phyloP scores from a whole-genome alignment of 805 yeast genomes.

The Groenewaldozyma salmanticensis region DNA sequence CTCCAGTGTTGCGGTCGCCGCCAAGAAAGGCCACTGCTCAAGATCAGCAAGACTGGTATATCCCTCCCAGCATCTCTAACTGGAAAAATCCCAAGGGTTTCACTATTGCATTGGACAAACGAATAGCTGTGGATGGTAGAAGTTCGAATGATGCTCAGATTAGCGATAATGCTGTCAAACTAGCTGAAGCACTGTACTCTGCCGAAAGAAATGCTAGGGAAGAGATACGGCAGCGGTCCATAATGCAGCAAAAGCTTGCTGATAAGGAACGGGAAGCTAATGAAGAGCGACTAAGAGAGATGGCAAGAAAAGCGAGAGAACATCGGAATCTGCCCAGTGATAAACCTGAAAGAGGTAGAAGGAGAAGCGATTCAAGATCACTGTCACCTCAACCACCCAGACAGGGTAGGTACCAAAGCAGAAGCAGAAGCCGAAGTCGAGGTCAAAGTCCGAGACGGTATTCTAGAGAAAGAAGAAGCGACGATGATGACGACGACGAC shows the following conservation, averaged over 20 bases:
- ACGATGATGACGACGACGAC: not conserved
- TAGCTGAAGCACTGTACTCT: conserved; percentile 61
- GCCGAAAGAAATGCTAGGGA: conserved; percentile 58
- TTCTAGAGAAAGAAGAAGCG: not conserved
- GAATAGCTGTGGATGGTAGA: conserved; percentile 48
- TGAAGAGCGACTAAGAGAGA: conserved; percentile 40
- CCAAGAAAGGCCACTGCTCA: conserved; percentile 49
- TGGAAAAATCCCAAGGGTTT: conserved; percentile 95
- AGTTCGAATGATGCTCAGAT: conserved; percentile 31
- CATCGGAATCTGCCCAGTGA: conserved; percentile 21
- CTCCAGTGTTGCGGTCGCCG: conserved; percentile 47
- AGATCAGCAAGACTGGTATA: conserved; percentile 72
- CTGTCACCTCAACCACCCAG: too few species aligned
- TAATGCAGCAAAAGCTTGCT: conserved; percentile 38
- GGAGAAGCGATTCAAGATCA: not conserved
- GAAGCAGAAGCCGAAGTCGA: not conserved
- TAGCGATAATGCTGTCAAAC: conserved; percentile 47
- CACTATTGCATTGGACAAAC: conserved; percentile 68
- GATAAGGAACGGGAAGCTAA: conserved; percentile 40
- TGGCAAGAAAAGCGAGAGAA: conserved; percentile 42
- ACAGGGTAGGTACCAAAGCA: too few species aligned
- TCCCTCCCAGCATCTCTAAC: conserved; percentile 85
- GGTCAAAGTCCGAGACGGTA: not conserved
- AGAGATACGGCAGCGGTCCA: conserved; percentile 42
- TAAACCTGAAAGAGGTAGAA: too few species aligned